Conservation (phyloP, 148 eudicot species). For the Chenopodium quinoa region DNA sequence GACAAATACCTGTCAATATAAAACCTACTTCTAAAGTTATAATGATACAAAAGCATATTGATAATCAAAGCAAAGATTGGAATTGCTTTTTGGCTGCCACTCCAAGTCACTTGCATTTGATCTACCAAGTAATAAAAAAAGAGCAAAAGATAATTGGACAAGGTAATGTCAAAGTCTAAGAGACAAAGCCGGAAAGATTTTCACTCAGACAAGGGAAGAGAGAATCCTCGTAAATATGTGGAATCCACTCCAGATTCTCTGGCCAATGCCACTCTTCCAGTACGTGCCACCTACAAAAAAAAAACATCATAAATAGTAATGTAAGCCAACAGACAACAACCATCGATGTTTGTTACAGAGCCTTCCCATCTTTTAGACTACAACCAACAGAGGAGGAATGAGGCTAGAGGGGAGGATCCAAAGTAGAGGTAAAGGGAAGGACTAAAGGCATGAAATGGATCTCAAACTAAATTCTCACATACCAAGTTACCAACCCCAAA, state of each 20-base stretch:
- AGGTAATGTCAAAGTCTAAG: too few species aligned
- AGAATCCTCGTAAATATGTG: conserved; percentile 62
- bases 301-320: background rate
- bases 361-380: too few species aligned
- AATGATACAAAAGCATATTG: background rate
- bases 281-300: conserved; percentile 69
- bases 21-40: background rate
- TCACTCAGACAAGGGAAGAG: conserved; percentile 42
- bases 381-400: too few species aligned
- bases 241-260: conserved; percentile 88
- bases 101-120: background rate
- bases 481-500: background rate
- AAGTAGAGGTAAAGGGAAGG: background rate
- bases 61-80: background rate
- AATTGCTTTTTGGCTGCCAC: background rate
- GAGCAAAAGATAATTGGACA: background rate
- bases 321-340: conserved; percentile 10
- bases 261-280: conserved; percentile 75
- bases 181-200: background rate
- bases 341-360: background rate
- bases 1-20: background rate
- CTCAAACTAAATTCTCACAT: background rate
- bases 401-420: background rate
- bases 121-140: background rate
- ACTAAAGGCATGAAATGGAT: background rate